phyloP scores from a whole-genome alignment of 805 yeast species.

The Cyberlindnera amylophila region DNA sequence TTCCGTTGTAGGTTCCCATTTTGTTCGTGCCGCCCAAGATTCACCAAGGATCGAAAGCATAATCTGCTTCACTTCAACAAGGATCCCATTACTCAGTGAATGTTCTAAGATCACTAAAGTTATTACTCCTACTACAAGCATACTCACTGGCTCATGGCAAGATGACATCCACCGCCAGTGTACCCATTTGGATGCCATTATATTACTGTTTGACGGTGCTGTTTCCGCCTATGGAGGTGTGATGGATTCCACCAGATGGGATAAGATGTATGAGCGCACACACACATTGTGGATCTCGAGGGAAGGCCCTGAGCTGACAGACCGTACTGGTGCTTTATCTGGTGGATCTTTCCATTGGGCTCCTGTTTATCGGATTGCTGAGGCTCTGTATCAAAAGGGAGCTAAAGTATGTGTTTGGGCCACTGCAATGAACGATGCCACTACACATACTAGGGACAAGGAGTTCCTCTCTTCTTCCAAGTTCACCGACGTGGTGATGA shows the following conservation, averaged over 20 bases:
- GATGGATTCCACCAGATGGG: background rate
- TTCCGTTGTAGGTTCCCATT: slow-evolving; percentile 3
- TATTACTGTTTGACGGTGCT: slow-evolving; percentile 3
- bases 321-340: no score
- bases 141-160: background rate
- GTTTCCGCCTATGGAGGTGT: background rate
- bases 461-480: background rate
- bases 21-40: background rate
- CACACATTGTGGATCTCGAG: background rate
- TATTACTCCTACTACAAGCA: background rate
- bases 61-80: background rate
- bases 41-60: background rate
- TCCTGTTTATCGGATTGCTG: background rate
- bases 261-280: background rate
- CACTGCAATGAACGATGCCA: background rate
- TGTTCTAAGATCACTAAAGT: slow-evolving; percentile 1
- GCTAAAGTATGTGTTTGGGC: slow-evolving; percentile 3
- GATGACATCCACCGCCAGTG: background rate
- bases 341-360: no score
- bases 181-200: slow-evolving; percentile 1
- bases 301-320: no score
- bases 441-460: background rate
- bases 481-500: background rate
- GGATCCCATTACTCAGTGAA: background rate
- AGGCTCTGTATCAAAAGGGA: slow-evolving; percentile 2